A percentile compares a stretch with the other conserved stretches of the same genome.
Evolutionary conservation across 2,329 filamentous ascomycete genomes (phyloP).

Genomic region (Cordyceps militaris): DNA sequence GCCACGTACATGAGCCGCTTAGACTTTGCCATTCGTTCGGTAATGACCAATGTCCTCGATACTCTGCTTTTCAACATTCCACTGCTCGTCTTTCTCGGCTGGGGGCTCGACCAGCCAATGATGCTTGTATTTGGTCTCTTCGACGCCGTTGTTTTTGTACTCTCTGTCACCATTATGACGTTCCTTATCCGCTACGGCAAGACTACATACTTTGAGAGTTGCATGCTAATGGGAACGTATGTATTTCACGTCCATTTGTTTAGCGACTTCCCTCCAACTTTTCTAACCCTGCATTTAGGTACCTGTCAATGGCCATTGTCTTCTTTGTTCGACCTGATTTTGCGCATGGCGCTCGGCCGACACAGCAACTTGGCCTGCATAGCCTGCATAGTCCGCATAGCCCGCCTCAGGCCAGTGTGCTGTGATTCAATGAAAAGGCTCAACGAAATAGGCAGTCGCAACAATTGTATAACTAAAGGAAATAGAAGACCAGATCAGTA

Average conservation of each 20-base stretch:
- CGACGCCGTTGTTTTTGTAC: conserved; percentile 15
- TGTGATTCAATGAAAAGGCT: conserved; percentile 9
- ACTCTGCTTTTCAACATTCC: conserved; percentile 12
- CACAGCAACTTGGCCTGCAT: not conserved
- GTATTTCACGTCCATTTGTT: not conserved
- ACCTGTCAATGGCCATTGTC: conserved; percentile 14
- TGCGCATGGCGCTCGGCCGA: not conserved
- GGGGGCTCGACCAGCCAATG: conserved; percentile 12
- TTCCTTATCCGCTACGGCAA: conserved; percentile 16
- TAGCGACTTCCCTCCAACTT: not conserved
- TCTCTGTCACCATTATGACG: conserved; percentile 15
- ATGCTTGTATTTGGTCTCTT: conserved; percentile 15
- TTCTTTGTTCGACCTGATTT: conserved; percentile 15
- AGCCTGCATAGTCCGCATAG: not conserved
- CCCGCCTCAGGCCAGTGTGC: not conserved
- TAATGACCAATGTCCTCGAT: conserved; percentile 12
- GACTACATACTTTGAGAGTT: conserved; percentile 16
- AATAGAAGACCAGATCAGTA: not conserved
- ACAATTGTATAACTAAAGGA: conserved; percentile 11
- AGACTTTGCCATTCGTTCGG: conserved; percentile 11
- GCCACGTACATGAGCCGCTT: conserved; percentile 7
- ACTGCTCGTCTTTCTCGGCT: conserved; percentile 8
- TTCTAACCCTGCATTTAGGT: conserved; percentile 6
- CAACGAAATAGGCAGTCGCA: conserved; percentile 8
- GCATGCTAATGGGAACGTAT: conserved; percentile 18